Evolutionary conservation across 805 yeast genomes (phyloP).

Genomic region (Wickerhamiella domercqiae): DNA sequence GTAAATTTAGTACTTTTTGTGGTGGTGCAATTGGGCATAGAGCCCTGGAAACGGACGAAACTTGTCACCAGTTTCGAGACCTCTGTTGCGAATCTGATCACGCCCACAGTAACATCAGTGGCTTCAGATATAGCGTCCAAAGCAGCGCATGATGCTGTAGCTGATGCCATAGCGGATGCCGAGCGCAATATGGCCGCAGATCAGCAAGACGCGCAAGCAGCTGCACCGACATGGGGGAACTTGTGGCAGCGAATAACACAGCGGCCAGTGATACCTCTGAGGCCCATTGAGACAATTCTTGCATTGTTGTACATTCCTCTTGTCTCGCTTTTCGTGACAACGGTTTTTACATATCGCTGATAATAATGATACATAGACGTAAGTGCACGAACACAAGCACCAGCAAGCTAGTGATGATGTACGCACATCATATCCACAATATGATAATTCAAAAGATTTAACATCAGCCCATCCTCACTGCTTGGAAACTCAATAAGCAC

Average conservation of each 20-base stretch:
- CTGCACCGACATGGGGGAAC: slow-evolving; percentile 5
- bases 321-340: no score
- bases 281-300: slow-evolving; percentile 9
- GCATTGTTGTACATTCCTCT: neutral
- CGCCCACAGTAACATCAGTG: neutral
- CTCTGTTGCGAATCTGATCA: slow-evolving; percentile 37
- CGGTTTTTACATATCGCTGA: no score
- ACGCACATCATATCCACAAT: no score
- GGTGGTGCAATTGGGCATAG: slow-evolving; percentile 71
- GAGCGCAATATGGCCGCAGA: neutral
- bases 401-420: no score
- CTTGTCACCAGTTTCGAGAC: slow-evolving; percentile 72
- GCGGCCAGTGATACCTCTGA: slow-evolving; percentile 5
- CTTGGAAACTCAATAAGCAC: no score
- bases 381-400: no score
- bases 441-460: no score
- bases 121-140: neutral
- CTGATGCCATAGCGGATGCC: neutral
- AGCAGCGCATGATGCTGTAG: neutral
- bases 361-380: no score
- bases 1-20: slow-evolving; percentile 64
- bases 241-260: slow-evolving; percentile 4
- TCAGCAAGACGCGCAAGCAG: neutral
- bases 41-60: slow-evolving; percentile 83
- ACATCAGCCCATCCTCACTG: no score